Percentiles rank a stretch among this genome's conserved stretches.
Evolutionary conservation across 352 stramenopile genomes (phyloP).

Genomic region (Phytophthora ramorum): DNA sequence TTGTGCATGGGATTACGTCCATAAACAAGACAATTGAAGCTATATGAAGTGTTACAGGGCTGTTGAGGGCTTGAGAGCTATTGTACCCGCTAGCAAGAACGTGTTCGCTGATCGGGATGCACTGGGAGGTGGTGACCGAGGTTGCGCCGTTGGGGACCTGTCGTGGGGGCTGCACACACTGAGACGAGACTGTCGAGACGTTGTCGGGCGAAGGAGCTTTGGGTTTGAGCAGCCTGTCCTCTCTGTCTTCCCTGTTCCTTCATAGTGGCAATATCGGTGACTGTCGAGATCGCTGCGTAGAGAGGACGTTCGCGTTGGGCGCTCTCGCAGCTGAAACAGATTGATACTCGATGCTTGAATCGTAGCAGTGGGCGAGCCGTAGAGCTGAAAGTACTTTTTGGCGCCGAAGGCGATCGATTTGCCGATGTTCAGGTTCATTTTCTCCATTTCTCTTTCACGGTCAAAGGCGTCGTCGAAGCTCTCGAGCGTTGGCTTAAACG

Average conservation of each 20-base stretch:
- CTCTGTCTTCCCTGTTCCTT: not conserved
- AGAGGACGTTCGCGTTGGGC: not conserved
- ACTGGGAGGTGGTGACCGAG: constrained; percentile 3
- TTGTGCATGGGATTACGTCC: not conserved
- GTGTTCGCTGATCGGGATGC: constrained; percentile 2
- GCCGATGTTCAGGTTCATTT: constrained; percentile 34
- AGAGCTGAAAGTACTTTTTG: constrained; percentile 35
- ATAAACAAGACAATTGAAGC: not conserved
- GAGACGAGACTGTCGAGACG: constrained; percentile 17
- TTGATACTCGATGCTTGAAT: constrained; percentile 16
- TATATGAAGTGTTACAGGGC: not conserved
- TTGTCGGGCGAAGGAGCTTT: constrained; percentile 15
- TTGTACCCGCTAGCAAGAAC: constrained; percentile 12
- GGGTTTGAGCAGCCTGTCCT: constrained; percentile 25
- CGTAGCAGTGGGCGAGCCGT: constrained; percentile 16
- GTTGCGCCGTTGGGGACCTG: not conserved
- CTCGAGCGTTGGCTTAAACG: constrained; percentile 32
- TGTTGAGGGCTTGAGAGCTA: constrained; percentile 9
- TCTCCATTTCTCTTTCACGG: constrained; percentile 32
- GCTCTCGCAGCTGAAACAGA: not conserved
- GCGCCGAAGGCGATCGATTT: constrained; percentile 44
- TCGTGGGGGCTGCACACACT: constrained; percentile 3
- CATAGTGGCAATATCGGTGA: constrained; percentile 2
- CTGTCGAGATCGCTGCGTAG: not conserved
- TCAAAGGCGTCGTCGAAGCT: constrained; percentile 31